These are phyloP conservation scores for Geranium rotundifolium DNA, from an alignment of 345 rosid species.

Conservation along the genomic window DNA sequence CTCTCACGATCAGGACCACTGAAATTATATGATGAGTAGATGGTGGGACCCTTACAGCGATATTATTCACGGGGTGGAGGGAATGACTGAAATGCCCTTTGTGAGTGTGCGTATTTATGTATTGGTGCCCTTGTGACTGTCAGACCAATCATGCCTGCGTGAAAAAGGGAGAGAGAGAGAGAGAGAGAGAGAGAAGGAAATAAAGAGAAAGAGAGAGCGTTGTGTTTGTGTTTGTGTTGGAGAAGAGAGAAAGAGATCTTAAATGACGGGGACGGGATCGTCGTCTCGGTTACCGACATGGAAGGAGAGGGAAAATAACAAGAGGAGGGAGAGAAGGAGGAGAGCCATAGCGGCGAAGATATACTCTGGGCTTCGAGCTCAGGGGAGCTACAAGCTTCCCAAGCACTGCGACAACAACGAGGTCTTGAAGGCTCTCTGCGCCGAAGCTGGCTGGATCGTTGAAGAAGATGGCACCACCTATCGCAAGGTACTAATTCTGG, in stretches of 20 bases:
- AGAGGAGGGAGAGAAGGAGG: constrained; percentile 84
- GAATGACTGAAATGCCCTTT: not conserved
- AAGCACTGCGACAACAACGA: constrained; percentile 97
- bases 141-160: not conserved
- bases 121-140: not conserved
- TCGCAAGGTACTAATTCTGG: constrained; percentile 48
- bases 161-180: not conserved
- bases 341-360: constrained; percentile 94
- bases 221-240: not conserved
- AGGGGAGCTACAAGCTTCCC: constrained; percentile 80
- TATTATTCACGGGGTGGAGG: not conserved
- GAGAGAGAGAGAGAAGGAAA: not conserved
- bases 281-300: constrained; percentile 79
- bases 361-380: constrained; percentile 74
- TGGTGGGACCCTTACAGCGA: too few relatives aligned
- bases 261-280: constrained; percentile 42
- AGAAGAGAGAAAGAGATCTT: not conserved
- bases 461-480: constrained; percentile 92
- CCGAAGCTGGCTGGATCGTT: constrained; percentile 90
- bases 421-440: constrained; percentile 81
- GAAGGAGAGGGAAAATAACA: constrained; percentile 93
- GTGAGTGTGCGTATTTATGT: not conserved
- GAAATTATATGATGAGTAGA: too few relatives aligned
- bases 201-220: not conserved
- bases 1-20: too few relatives aligned